Conservation (phyloP, 768 basidiomycete genomes). For the Boletus edulis region DNA sequence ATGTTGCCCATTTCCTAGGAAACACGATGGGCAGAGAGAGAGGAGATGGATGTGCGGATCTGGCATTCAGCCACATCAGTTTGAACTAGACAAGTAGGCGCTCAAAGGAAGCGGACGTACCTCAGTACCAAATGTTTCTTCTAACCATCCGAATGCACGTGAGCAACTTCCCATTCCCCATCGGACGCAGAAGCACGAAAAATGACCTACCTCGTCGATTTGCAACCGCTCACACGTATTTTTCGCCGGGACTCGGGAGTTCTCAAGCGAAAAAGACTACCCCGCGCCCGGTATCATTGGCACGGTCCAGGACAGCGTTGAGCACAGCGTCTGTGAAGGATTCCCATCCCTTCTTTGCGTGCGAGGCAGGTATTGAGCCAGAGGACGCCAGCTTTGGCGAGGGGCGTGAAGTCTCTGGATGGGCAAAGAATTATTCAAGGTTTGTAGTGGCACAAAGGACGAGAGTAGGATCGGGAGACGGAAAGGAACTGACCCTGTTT, state of each 20-base stretch:
- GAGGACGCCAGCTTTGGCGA: slow-evolving; percentile 71
- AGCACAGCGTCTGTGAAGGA: slow-evolving; percentile 71
- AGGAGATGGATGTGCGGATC: slow-evolving; percentile 73
- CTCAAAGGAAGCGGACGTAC: slow-evolving; percentile 20
- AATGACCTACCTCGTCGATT: slow-evolving; percentile 56
- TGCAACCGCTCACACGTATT: slow-evolving; percentile 53
- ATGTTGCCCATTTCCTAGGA: slow-evolving; percentile 78
- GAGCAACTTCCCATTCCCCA: neutral
- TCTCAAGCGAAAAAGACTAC: slow-evolving; percentile 87
- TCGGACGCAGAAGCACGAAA: neutral
- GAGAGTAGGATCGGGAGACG: neutral
- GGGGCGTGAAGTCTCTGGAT: slow-evolving; percentile 62
- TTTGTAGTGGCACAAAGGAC: neutral
- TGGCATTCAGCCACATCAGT: slow-evolving; percentile 13
- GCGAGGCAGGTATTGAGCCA: slow-evolving; percentile 80
- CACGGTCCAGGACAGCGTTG: slow-evolving; percentile 45
- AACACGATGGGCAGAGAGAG: slow-evolving; percentile 69
- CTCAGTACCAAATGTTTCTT: slow-evolving; percentile 59
- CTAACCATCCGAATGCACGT: slow-evolving; percentile 28
- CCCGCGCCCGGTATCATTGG: slow-evolving; percentile 33
- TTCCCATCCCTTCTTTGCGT: slow-evolving; percentile 80
- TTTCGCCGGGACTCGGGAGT: slow-evolving; percentile 67
- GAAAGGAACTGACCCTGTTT: slow-evolving; percentile 52
- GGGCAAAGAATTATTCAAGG: accelerated
- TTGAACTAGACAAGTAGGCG: neutral